These are phyloP conservation scores for Trametes hirsuta DNA, from an alignment of 1,284 basidiomycete species.

Conservation along the genomic window DNA sequence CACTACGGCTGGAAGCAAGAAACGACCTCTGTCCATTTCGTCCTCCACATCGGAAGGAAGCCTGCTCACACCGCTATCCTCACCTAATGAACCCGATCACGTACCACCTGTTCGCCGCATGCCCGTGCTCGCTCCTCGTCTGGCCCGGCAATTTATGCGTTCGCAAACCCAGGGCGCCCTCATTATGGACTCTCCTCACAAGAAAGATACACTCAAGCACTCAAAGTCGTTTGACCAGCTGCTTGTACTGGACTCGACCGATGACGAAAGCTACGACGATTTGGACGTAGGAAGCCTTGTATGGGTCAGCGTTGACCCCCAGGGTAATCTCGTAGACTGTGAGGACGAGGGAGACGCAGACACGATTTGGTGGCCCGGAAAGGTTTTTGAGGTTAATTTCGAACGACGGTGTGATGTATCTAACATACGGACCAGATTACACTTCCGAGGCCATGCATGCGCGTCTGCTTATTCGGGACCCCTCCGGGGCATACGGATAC, in stretches of 20 bases:
- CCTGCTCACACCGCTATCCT: constrained; percentile 10
- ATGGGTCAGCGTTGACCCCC: constrained; percentile 38
- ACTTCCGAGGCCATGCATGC: constrained; percentile 23
- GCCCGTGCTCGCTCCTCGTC: constrained; percentile 17
- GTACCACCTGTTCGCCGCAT: constrained; percentile 5
- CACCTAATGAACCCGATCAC: constrained; percentile 1
- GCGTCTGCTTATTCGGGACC: constrained; percentile 29
- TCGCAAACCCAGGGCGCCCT: constrained; percentile 10
- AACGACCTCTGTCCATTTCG: constrained; percentile 19
- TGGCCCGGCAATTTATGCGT: constrained; percentile 24
- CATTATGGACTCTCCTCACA: not conserved
- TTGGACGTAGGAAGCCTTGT: constrained; percentile 32
- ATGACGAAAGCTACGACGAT: constrained; percentile 21
- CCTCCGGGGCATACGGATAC: constrained; percentile 16
- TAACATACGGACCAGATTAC: constrained; percentile 9
- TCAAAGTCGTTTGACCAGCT: constrained; percentile 20
- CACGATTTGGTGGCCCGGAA: constrained; percentile 43
- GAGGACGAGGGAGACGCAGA: constrained; percentile 22
- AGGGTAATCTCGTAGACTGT: constrained; percentile 25
- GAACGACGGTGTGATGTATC: not conserved
- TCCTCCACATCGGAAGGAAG: constrained; percentile 6
- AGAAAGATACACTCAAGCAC: constrained; percentile 1
- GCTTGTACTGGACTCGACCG: constrained; percentile 18
- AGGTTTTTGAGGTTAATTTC: constrained; percentile 28
- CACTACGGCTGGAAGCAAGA: constrained; percentile 4